Evolutionary conservation across 148 eudicot genomes (phyloP).

Genomic region (Amaranthus cruentus): DNA sequence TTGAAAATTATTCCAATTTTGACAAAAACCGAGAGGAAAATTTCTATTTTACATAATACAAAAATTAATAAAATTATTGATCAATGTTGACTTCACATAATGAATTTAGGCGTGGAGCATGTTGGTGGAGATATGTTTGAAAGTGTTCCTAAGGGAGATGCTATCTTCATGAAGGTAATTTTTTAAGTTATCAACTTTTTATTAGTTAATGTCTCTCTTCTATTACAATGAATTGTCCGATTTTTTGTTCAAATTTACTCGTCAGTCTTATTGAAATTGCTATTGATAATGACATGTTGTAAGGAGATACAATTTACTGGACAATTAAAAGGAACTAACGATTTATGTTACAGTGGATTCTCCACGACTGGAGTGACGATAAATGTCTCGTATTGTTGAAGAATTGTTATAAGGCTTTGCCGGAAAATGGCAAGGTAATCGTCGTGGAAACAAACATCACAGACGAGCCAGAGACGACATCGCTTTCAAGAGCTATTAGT

Average conservation of each 20-base stretch:
- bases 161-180: conserved; percentile 28
- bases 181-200: neutral
- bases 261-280: too few species aligned
- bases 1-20: too few species aligned
- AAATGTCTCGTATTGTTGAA: conserved; percentile 35
- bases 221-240: too few species aligned
- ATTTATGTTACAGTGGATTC: conserved; percentile 28
- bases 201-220: too few species aligned
- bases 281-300: too few species aligned
- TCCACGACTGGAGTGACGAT: conserved; percentile 45
- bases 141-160: conserved; percentile 34
- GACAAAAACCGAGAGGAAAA: too few species aligned
- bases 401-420: conserved; percentile 38
- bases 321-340: too few species aligned
- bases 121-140: conserved; percentile 34
- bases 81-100: neutral
- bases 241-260: too few species aligned
- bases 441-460: conserved; percentile 30
- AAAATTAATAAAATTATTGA: too few species aligned
- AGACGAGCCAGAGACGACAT: conserved; percentile 29
- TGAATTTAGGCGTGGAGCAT: conserved; percentile 22
- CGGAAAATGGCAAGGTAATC: conserved; percentile 42
- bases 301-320: too few species aligned
- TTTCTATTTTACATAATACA: too few species aligned
- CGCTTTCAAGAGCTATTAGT: conserved; percentile 20